Conservation (phyloP, 306 rosid genomes). For the Castanopsis chinensis region DNA sequence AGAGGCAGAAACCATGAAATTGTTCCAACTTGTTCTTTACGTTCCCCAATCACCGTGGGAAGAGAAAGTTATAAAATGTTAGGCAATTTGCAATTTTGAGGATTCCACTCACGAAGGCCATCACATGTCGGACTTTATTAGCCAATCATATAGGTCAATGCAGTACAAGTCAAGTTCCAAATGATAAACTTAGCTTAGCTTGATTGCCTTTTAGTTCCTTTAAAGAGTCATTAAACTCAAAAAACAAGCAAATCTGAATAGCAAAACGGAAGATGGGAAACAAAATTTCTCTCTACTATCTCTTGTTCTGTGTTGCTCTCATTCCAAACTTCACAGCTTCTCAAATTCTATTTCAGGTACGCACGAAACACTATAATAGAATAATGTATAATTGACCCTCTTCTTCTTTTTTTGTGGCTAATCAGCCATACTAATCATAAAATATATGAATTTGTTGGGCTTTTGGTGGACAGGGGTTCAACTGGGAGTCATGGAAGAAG, state of each 20-base stretch:
- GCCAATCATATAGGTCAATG: neutral
- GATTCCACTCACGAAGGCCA: too few species aligned
- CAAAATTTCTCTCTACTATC: neutral
- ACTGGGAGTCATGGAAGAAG: neutral
- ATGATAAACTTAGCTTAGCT: neutral
- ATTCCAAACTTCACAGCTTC: neutral
- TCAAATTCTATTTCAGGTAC: neutral
- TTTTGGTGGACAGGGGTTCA: neutral
- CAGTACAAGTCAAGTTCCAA: neutral
- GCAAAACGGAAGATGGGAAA: neutral
- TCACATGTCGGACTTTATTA: neutral
- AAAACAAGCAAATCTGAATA: neutral
- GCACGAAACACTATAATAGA: neutral
- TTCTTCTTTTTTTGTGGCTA: too few species aligned
- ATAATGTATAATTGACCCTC: too few species aligned
- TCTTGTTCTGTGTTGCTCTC: neutral
- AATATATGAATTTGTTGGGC: neutral
- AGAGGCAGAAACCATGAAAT: too few species aligned
- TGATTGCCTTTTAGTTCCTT: neutral
- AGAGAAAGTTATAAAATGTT: too few species aligned
- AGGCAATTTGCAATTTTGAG: too few species aligned
- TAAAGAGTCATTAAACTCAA: neutral
- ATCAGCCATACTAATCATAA: neutral
- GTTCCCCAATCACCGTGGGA: too few species aligned
- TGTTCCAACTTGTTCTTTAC: too few species aligned